Base-by-base conservation (phyloP, 2,329 filamentous ascomycete species). In the Trichoderma gracile region DNA sequence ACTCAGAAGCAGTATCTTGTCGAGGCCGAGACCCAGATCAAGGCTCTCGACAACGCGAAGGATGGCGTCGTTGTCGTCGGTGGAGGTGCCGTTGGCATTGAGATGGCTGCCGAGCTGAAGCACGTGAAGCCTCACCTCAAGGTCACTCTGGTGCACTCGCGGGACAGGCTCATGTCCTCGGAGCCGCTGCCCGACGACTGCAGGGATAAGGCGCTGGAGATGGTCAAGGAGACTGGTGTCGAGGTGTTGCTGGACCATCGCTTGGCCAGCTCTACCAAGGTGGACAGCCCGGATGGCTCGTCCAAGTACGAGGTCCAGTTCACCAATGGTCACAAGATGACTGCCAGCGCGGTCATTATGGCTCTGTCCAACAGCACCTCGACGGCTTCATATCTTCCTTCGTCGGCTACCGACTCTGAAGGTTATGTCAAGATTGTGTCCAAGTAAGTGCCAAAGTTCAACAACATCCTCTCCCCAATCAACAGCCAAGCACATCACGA, bases 101-200 rank as follows among this genome's bases (percentile, higher is more conserved):
- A 94, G 74, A 92, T 94, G 82, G 90, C 91, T 0, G 86, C 89
- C 1, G 91, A 95, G 77, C 79, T 93, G 61, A 93, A 93, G 76
- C 74, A 84, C 52, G 78, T 87, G 25, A 82, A 88, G 66, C 90
- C 91, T 0, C 71, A 83, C 12, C 78, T 86, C 61, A 83, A 83
- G 46, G 87, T 94, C n/a, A 90, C 86, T 1, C 82, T 95, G 1
- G 84, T 92, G 5, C 91, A 94, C 73, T 93, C 90, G 4, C 82
- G 89, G 21, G 79, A 83, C 27, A 85, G 85, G 70, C 83, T 94
- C 1, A 81, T 94, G 8, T 92, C 89, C 0, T 86, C 89, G 0
- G 91, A 95, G 76, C 85, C 84, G 3, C 81, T 95, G 2, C 87
- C 89, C 0, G 84, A 89, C 42, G 86, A 88, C 52, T 87, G 89